A percentile compares a stretch with the other conserved stretches of the same genome.
Evolutionary conservation across 345 rosid genomes (phyloP).

Genomic region (Aquilaria sinensis): DNA sequence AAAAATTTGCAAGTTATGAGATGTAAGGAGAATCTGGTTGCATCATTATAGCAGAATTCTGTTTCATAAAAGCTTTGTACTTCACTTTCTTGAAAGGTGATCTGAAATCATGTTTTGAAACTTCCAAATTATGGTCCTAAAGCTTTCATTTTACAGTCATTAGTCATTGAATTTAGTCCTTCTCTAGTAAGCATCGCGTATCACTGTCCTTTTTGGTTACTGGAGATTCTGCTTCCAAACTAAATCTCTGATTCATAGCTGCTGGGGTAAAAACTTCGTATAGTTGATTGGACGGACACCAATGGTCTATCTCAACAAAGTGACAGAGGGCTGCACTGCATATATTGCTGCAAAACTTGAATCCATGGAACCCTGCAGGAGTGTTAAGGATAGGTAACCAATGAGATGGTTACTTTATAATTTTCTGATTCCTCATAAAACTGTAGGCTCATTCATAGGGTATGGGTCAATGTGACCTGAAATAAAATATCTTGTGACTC

Average conservation of each 20-base stretch:
- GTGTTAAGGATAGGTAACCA: constrained; percentile 81
- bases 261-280: constrained; percentile 25
- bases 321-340: constrained; percentile 66
- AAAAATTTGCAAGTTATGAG: no score
- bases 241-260: constrained; percentile 24
- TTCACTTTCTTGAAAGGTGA: no score
- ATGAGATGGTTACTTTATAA: no score
- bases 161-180: no score
- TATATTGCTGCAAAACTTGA: constrained; percentile 95
- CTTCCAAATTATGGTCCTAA: no score
- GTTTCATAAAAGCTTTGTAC: no score
- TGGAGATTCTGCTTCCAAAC: constrained; percentile 15
- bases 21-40: no score
- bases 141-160: no score
- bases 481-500: no score
- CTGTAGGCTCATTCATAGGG: neutral
- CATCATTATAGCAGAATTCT: no score
- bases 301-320: constrained; percentile 88
- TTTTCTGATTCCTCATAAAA: neutral
- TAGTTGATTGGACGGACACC: constrained; percentile 94
- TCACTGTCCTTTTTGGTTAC: neutral
- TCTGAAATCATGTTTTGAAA: no score
- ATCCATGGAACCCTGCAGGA: constrained; percentile 93
- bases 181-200: neutral
- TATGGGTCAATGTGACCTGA: no score